Base-by-base conservation (phyloP, 192 early-diverging fungal genomes). In the Coemansia pectinata region DNA sequence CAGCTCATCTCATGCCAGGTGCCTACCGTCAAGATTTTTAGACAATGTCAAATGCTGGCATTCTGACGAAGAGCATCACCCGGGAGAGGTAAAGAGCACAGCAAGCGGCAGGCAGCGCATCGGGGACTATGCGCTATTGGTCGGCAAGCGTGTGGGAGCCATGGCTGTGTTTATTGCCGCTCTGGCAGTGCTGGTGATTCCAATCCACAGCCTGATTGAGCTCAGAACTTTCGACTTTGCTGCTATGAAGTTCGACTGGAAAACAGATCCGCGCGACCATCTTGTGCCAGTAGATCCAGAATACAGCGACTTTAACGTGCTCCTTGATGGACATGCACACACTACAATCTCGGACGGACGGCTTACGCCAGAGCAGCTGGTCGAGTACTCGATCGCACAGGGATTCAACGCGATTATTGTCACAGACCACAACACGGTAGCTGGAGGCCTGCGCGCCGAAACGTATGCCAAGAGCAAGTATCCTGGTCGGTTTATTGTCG, bases 321-420 rank as follows among this genome's bases (percentile, higher is more conserved):
- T 92, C 36, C 47, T 90, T 53, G 88, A 92, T 40, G 87, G 86
- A 9, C 91, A 92, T 73, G 72, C 86, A 1, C 91, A 92, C 71
- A 80, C 91, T 15, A 88, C 73, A 0, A 71, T 82, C 40, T 88
- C 87, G 8, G 91, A 90, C 58, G 91, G 91, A 0, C 64, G 74
- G 21, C 86, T 92, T 76, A 77, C 76, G 14, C 76, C 85, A 0
- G 77, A 86, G 66, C 85, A 88, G 25, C 59, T 90, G 4, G 57
- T 92, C 19, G 83, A 90, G 25, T 92, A 87, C 76, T 87, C 89
- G 76, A 67, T 77, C n/a, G 91, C 91, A 0, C 88, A 89, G 65
- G 89, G 89, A 44, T 92, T 77, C 67, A 90, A 90, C 69, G 91
- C 91, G 7, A 69, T 90, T 1, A 77, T 90, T 40, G 91, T 90